A percentile compares a stretch with the other conserved stretches of the same genome.
These are phyloP conservation scores for Syncephalastrum sp. DNA, from an alignment of 371 early-diverging fungal species.

Conservation along the genomic window DNA sequence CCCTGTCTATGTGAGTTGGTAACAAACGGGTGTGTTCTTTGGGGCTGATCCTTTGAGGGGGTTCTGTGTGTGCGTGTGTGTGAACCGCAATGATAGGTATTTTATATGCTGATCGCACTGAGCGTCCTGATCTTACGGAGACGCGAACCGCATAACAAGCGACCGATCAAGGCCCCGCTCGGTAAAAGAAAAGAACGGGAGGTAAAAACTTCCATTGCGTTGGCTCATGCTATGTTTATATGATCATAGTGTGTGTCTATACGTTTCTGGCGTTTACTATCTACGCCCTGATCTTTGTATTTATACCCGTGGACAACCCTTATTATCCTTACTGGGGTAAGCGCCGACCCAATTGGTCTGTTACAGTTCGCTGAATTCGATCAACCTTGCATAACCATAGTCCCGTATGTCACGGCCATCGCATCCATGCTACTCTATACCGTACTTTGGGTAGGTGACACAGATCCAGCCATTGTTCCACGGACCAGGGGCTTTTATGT, in stretches of 20 bases:
- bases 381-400: constrained; percentile 12
- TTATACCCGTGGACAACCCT: constrained; percentile 37
- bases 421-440: constrained; percentile 26
- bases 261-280: constrained; percentile 28
- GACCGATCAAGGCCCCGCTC: constrained; percentile 35
- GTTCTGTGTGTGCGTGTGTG: constrained; percentile 26
- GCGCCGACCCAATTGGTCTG: background rate
- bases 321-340: constrained; percentile 48
- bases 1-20: constrained; percentile 32
- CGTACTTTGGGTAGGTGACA: constrained; percentile 36
- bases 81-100: constrained; percentile 22
- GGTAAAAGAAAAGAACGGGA: constrained; percentile 12
- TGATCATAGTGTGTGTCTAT: constrained; percentile 22
- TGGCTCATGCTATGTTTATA: too few relatives aligned
- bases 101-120: constrained; percentile 35
- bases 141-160: constrained; percentile 31
- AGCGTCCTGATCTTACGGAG: constrained; percentile 33
- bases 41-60: constrained; percentile 33
- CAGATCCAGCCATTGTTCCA: background rate
- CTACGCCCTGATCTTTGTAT: constrained; percentile 43
- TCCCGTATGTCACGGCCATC: constrained; percentile 38
- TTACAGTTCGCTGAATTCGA: background rate
- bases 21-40: constrained; percentile 5
- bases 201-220: too few relatives aligned
- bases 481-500: background rate